These are phyloP conservation scores for Penicillium manginii DNA, from an alignment of 495 filamentous ascomycete genomes.

Conservation along the genomic window DNA sequence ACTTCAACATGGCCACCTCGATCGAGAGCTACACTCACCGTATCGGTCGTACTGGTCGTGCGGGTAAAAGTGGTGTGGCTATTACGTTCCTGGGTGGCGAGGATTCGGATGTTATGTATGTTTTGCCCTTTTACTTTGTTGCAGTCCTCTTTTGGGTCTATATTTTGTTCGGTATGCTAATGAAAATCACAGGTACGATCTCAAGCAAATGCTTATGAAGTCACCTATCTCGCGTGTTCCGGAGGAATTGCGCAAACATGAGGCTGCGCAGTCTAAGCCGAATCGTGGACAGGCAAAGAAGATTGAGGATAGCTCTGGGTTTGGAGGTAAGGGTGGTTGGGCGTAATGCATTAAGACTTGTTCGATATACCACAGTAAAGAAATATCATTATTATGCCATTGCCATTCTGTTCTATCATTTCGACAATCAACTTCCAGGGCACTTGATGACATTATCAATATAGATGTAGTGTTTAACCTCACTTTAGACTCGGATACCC, in stretches of 20 bases:
- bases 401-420: neutral
- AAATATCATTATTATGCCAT: neutral
- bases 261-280: constrained; percentile 86
- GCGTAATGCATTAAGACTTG: constrained; percentile 8
- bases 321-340: constrained; percentile 63
- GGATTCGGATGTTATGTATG: constrained; percentile 89
- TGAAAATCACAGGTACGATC: constrained; percentile 60
- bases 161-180: constrained; percentile 23
- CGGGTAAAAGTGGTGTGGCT: constrained; percentile 95
- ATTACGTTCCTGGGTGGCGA: constrained; percentile 96
- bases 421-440: too few relatives aligned
- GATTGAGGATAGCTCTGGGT: constrained; percentile 63
- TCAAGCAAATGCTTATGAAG: constrained; percentile 96
- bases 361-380: neutral
- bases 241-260: constrained; percentile 91
- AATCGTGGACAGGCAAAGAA: constrained; percentile 62
- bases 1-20: constrained; percentile 96
- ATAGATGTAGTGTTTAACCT: too few relatives aligned
- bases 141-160: neutral
- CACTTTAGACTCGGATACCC: too few relatives aligned
- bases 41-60: constrained; percentile 96
- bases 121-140: constrained; percentile 16
- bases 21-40: constrained; percentile 98
- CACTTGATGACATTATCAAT: too few relatives aligned
- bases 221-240: constrained; percentile 87